Evolutionary conservation across 495 filamentous ascomycete genomes (phyloP), one percentile per base, ranked within the genome.

Genomic region (Hypoxylon lienhwacheense): DNA sequence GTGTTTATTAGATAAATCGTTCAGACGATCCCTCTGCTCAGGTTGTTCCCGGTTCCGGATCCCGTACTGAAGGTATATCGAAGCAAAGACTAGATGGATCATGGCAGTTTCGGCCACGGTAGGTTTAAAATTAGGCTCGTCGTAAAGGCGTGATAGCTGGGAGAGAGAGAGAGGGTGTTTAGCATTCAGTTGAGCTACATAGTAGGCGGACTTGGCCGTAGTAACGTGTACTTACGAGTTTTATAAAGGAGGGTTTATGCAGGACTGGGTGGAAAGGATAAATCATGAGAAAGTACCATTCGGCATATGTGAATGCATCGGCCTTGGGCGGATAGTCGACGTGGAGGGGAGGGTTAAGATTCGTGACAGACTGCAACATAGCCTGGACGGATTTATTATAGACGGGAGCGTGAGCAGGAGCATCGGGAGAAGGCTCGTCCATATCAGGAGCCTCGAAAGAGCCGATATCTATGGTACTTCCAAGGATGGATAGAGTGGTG

Each of bases 81-180:
- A 85, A 12, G 87, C 85, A 58, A 91, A 85, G 39, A 90, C 75
- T 79, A 89, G 87, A 68, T 91, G 87, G 15, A 89, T 75, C 55
- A 80, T 79, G n/a, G 88, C 86, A 1, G 74, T 78, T 55, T 91
- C 84, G 1, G 85, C 79, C 1, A 79, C 66, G 0, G 79, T 78
- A 1, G 85, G 78, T 46, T 76, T 69, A 66, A 81, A 88, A 35
- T 51, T 70, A 4, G 77, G 71, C 17, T 88, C 83, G 47, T 86
- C 80, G 55, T 87, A 89, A 41, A 83, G 77, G 15, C 76, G 77
- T 22, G 66, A 75, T 45, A 86, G 69, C 82, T 87, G 61, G 17
- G 21, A n/a, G n/a, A n/a, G n/a, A n/a, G n/a, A n/a, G n/a, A n/a
- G n/a, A n/a, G n/a, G n/a, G n/a, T n/a, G n/a, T n/a, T n/a, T n/a